Evolutionary conservation across 1,284 basidiomycete genomes (phyloP), one percentile per base, ranked within the genome.

Genomic region (Cryptococcus sp.): DNA sequence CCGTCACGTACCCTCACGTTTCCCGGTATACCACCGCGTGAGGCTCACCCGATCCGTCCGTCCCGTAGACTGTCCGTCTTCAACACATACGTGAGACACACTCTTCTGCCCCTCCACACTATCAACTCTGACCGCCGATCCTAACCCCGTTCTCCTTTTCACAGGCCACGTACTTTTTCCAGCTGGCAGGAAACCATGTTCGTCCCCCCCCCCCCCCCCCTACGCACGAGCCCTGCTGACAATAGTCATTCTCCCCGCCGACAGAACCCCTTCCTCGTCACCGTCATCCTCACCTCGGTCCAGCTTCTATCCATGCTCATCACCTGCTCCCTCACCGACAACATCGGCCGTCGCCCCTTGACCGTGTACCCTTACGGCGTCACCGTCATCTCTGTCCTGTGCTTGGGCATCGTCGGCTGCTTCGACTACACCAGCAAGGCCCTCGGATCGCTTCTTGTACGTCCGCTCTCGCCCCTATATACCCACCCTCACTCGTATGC

Each of bases 241-340:
- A 33, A 33, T 9, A 33, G 9, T 9, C 28, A 9, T 33, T 33
- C 9, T 9, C 28, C 28, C 4, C 9, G 28, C 28, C 4, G 49
- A 53, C 28, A 33, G 49, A 53, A 66, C 38, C 65, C 68, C 0
- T 69, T 68, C 66, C 52, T 28, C 4, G 68, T 70, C 28, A 68
- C 69, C 2, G 59, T 69, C 56, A 71, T 71, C 46, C 64, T 71
- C 33, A 60, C 66, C 28, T 68, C 65, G 45, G 62, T 62, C 15
- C 65, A 68, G 50, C 56, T 69, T 18, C 28, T 64, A 37, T 53
- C 57, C 1, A 53, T 63, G 35, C 43, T 65, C 18, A 20, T 62
- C 39, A 53, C 54, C 21, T 53, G 56, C 16, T 20, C 53, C 0
- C 44, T 59, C 8, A 60, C 62, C 15, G 68, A 71, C 46, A 53